Percentiles rank a stretch among this genome's conserved stretches.
Evolutionary conservation across 2,329 filamentous ascomycete species (phyloP).

Genomic region (Penicillium sp.): DNA sequence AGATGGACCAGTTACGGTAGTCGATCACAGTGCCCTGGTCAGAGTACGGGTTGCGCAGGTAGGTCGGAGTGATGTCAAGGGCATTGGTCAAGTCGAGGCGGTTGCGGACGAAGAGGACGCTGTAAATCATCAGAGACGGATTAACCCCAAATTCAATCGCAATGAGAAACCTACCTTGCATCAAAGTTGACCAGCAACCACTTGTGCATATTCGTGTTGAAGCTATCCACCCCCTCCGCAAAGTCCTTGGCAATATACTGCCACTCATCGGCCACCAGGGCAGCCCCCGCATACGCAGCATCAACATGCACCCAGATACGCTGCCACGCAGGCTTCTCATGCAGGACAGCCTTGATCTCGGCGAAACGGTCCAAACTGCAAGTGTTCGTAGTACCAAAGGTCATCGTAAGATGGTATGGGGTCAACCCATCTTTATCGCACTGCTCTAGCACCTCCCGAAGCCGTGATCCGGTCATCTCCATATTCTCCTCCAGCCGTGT

Average conservation of each 20-base stretch:
- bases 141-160: not conserved
- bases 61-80: slow-evolving; percentile 75
- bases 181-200: slow-evolving; percentile 97
- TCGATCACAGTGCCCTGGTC: slow-evolving; percentile 86
- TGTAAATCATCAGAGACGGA: slow-evolving; percentile 46
- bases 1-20: slow-evolving; percentile 97
- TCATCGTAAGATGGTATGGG: slow-evolving; percentile 84
- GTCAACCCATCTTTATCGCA: slow-evolving; percentile 70
- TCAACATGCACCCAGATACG: slow-evolving; percentile 90
- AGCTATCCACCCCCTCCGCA: slow-evolving; percentile 71
- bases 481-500: slow-evolving; percentile 65
- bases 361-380: slow-evolving; percentile 83
- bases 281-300: slow-evolving; percentile 86
- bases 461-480: slow-evolving; percentile 65
- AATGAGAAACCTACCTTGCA: slow-evolving; percentile 45
- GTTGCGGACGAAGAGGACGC: slow-evolving; percentile 75
- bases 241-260: slow-evolving; percentile 67
- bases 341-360: slow-evolving; percentile 62
- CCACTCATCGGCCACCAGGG: slow-evolving; percentile 79
- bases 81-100: slow-evolving; percentile 76
- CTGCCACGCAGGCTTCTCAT: slow-evolving; percentile 49
- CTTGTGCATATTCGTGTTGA: slow-evolving; percentile 97
- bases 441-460: slow-evolving; percentile 64
- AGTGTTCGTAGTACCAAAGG: slow-evolving; percentile 82
- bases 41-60: slow-evolving; percentile 78